Evolutionary conservation across 108 stramenopile species (phyloP).

Genomic region (Nitzschia sp.): DNA sequence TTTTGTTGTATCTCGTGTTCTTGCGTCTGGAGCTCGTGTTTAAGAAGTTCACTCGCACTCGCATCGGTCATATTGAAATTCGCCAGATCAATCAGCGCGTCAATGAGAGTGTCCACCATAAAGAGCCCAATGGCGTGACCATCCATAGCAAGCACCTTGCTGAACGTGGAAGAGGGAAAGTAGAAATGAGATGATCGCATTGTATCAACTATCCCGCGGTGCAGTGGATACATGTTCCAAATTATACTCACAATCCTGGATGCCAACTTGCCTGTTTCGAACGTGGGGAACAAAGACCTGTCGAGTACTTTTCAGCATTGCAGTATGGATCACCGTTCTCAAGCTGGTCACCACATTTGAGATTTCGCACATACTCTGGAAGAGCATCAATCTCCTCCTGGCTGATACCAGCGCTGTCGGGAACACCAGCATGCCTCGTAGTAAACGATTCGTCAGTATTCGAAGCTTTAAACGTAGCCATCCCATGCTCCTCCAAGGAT

Average conservation of each 20-base stretch:
- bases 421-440: slow-evolving; percentile 28
- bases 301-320: slow-evolving; percentile 35
- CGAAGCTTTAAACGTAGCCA: slow-evolving; percentile 18
- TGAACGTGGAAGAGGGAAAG: not conserved
- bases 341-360: slow-evolving; percentile 33
- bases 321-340: slow-evolving; percentile 58
- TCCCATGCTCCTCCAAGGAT: slow-evolving; percentile 31
- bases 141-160: slow-evolving; percentile 40
- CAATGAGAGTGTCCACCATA: slow-evolving; percentile 30
- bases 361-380: slow-evolving; percentile 40
- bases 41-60: not conserved
- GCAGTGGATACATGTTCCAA: too few relatives aligned
- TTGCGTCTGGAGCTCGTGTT: not conserved
- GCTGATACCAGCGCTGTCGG: slow-evolving; percentile 28
- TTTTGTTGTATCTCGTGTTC: not conserved
- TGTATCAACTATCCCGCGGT: not conserved
- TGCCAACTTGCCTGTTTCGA: slow-evolving; percentile 42
- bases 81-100: slow-evolving; percentile 25
- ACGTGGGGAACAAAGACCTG: slow-evolving; percentile 21
- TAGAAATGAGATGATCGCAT: not conserved
- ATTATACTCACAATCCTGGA: slow-evolving; percentile 49
- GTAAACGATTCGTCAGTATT: not conserved
- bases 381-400: slow-evolving; percentile 28
- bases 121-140: slow-evolving; percentile 49
- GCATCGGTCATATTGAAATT: not conserved